Evolutionary conservation across 129 eudicot species (phyloP), one percentile per base, ranked within the genome.

Genomic region (Heracleum sosnowskyi): DNA sequence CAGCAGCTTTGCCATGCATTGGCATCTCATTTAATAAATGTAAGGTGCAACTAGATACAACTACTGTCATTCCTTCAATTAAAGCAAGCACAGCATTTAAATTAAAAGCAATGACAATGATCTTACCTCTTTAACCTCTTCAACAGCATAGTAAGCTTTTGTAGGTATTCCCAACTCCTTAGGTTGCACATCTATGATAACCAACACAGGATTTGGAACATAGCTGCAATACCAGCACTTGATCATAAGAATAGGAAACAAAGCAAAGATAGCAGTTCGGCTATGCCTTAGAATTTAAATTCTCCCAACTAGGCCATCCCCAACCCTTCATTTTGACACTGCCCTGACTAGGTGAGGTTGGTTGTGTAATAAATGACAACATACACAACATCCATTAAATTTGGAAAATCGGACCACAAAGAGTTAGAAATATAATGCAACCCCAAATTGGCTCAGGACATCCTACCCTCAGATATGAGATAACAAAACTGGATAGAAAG

Each of bases 121-220:
- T 18, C 29, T 10, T 87, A 96, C 99, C 97, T 96, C 97, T 83
- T 96, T 96, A 77, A 96, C 99, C 81, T 96, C 99, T 87, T 96
- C 99, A 81, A 96, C 97, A 63, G 99, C 97, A 82, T 88, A 92
- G 87, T 96, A 96, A 68, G 99, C 99, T 86, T 96, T 96, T n/a
- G 99, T 96, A 77, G 99, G 99, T 53, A 96, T 91, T 79, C 99
- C 99, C 78, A 92, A 81, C 87, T 96, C 99, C 86, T 90, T 93
- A 3, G 99, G 97, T 81, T 92, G 99, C 44, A 96, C 99, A 78
- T 96, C 99, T 76, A 96, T 92, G 69, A 96, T 96, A 47, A 96
- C 99, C 86, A 96, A 85, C 44, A 96, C 97, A 36, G 99, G 99
- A 81, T 86, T 96, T 17, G 99, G 95, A 62, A 92, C 99, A 36